These are phyloP conservation scores for Umbilicaria muhlenbergii DNA, from an alignment of 495 filamentous ascomycete genomes.

Conservation along the genomic window DNA sequence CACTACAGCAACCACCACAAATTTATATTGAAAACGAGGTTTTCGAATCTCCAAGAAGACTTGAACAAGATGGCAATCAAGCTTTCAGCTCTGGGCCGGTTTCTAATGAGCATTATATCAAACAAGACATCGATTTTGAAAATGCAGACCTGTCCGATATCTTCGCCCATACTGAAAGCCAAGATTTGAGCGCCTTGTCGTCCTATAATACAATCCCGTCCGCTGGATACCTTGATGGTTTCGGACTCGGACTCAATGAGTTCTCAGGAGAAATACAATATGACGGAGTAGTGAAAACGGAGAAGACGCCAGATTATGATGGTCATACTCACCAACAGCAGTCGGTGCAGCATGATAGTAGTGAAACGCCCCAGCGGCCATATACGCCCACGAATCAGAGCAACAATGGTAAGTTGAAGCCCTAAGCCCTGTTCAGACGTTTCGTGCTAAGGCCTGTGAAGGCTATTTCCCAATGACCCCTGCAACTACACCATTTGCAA, in stretches of 20 bases:
- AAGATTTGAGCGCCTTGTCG: neutral
- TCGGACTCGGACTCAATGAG: constrained; percentile 8
- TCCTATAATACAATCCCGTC: constrained; percentile 6
- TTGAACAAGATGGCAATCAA: too few relatives aligned
- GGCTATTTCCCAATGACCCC: constrained; percentile 31
- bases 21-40: too few relatives aligned
- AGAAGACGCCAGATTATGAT: neutral
- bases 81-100: too few relatives aligned
- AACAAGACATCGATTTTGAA: constrained; percentile 7
- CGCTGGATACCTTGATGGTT: constrained; percentile 11
- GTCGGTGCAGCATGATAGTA: constrained; percentile 8
- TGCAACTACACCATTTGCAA: constrained; percentile 29
- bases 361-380: constrained; percentile 25
- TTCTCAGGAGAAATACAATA: neutral
- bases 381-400: constrained; percentile 42
- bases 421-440: neutral
- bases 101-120: constrained; percentile 19
- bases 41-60: too few relatives aligned
- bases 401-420: constrained; percentile 29
- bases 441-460: constrained; percentile 17
- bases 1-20: neutral
- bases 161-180: constrained; percentile 8
- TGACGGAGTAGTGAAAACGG: neutral
- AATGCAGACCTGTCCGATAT: constrained; percentile 12
- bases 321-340: neutral